Evolutionary conservation across 345 rosid genomes (phyloP).

Genomic region (Geranium rotundifolium): DNA sequence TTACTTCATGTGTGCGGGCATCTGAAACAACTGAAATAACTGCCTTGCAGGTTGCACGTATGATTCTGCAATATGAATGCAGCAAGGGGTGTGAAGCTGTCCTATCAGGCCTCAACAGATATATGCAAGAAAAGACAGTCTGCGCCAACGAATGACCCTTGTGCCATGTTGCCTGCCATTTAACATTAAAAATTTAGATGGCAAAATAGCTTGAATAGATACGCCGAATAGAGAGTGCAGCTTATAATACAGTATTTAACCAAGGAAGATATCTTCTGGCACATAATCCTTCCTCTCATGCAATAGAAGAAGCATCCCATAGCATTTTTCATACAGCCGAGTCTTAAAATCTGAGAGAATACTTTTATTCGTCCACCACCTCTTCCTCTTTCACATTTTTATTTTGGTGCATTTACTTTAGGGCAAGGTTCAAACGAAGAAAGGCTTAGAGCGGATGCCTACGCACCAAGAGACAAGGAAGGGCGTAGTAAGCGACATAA

Average conservation of each 20-base stretch:
- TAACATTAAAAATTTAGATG: slow-evolving; percentile 15
- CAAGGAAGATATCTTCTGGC: not conserved
- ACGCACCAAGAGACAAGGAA: too few species aligned
- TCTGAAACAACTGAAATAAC: slow-evolving; percentile 87
- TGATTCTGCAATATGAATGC: slow-evolving; percentile 80
- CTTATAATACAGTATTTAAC: too few species aligned
- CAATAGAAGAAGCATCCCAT: not conserved
- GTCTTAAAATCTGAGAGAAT: not conserved
- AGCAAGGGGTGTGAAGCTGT: slow-evolving; percentile 71
- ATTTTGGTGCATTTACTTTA: not conserved
- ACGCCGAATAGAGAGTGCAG: not conserved
- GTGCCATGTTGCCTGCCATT: slow-evolving; percentile 96
- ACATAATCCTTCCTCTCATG: not conserved
- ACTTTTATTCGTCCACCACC: not conserved
- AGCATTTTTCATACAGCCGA: not conserved
- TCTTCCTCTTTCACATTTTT: not conserved
- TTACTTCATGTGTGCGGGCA: slow-evolving; percentile 99
- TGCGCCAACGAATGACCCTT: slow-evolving; percentile 96
- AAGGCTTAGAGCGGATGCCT: too few species aligned
- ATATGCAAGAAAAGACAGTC: slow-evolving; percentile 96
- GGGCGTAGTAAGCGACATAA: too few species aligned
- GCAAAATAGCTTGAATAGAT: not conserved
- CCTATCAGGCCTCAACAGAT: slow-evolving; percentile 84
- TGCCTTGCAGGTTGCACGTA: slow-evolving; percentile 89
- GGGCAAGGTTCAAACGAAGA: too few species aligned